phyloP scores from a whole-genome alignment of 164 flowering plant species.

The Annona cherimola region DNA sequence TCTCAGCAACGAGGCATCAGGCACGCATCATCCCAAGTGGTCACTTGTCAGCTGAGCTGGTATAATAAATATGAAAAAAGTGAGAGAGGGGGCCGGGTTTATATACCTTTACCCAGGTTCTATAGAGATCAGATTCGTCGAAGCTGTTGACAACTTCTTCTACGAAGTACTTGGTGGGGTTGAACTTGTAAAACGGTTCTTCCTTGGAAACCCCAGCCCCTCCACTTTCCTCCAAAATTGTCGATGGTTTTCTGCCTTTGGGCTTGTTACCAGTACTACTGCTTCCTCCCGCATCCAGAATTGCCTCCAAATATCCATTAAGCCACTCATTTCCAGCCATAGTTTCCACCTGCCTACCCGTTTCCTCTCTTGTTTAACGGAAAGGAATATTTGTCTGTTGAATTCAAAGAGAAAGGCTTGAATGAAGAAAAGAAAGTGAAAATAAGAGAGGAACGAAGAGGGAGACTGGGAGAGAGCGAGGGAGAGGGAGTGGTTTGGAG shows the following conservation, averaged over 20 bases:
- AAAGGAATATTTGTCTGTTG: too few species aligned
- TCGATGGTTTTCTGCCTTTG: background rate
- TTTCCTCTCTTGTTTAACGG: too few species aligned
- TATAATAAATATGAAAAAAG: too few species aligned
- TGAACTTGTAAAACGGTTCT: conserved; percentile 17
- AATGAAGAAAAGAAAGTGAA: too few species aligned
- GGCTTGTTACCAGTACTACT: background rate
- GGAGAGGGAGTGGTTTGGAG: too few species aligned
- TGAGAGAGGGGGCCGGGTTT: too few species aligned
- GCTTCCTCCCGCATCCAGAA: conserved; percentile 51
- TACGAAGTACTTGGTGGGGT: conserved; percentile 55
- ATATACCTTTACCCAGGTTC: conserved; percentile 50
- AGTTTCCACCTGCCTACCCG: background rate
- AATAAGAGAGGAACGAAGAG: too few species aligned
- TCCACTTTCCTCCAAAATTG: conserved; percentile 7
- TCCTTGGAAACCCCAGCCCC: background rate
- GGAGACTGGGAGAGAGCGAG: too few species aligned
- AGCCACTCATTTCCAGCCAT: conserved; percentile 85
- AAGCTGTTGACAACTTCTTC: conserved; percentile 53
- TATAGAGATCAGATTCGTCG: conserved; percentile 51
- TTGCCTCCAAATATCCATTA: conserved; percentile 81
- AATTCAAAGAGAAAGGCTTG: too few species aligned
- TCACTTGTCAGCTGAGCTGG: too few species aligned
- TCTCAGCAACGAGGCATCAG: too few species aligned
- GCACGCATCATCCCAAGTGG: too few species aligned